Evolutionary conservation across 495 filamentous ascomycete genomes (phyloP).

Genomic region (Lophium mytilinum): DNA sequence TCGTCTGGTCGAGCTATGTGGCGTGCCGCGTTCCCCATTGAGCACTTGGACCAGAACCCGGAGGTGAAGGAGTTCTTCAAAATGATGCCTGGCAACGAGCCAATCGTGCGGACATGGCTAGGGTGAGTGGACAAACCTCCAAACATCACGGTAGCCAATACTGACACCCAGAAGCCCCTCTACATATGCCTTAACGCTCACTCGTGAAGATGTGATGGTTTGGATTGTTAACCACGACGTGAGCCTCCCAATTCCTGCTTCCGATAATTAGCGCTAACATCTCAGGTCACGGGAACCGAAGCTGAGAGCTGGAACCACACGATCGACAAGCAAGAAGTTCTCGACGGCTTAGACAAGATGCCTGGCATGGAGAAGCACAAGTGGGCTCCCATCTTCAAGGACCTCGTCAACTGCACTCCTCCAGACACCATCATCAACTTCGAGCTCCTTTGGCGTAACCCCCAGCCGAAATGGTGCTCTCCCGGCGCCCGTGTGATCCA

Average conservation of each 20-base stretch:
- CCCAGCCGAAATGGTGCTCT: slow-evolving; percentile 30
- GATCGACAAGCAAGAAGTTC: slow-evolving; percentile 45
- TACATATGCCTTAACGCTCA: slow-evolving; percentile 45
- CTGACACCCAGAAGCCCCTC: slow-evolving; percentile 31
- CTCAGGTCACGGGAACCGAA: slow-evolving; percentile 40
- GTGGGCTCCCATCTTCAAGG: slow-evolving; percentile 28
- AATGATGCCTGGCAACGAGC: slow-evolving; percentile 32
- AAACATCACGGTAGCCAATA: neutral
- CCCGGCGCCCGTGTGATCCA: slow-evolving; percentile 29
- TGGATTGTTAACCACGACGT: slow-evolving; percentile 52
- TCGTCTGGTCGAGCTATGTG: slow-evolving; percentile 46
- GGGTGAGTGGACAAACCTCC: slow-evolving; percentile 10
- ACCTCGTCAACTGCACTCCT: slow-evolving; percentile 26
- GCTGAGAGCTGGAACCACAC: slow-evolving; percentile 47
- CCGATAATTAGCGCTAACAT: slow-evolving; percentile 6
- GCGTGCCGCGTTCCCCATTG: slow-evolving; percentile 43
- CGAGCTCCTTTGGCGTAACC: slow-evolving; percentile 31
- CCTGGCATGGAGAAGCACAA: slow-evolving; percentile 24
- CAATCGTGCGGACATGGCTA: slow-evolving; percentile 30
- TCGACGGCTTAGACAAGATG: slow-evolving; percentile 44
- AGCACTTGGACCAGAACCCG: slow-evolving; percentile 28
- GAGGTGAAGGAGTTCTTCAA: slow-evolving; percentile 36
- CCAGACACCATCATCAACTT: slow-evolving; percentile 32
- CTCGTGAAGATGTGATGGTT: slow-evolving; percentile 42
- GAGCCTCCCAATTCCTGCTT: slow-evolving; percentile 10